phyloP scores from a whole-genome alignment of 2,329 filamentous ascomycete species.

The Fonsecaea monophora region DNA sequence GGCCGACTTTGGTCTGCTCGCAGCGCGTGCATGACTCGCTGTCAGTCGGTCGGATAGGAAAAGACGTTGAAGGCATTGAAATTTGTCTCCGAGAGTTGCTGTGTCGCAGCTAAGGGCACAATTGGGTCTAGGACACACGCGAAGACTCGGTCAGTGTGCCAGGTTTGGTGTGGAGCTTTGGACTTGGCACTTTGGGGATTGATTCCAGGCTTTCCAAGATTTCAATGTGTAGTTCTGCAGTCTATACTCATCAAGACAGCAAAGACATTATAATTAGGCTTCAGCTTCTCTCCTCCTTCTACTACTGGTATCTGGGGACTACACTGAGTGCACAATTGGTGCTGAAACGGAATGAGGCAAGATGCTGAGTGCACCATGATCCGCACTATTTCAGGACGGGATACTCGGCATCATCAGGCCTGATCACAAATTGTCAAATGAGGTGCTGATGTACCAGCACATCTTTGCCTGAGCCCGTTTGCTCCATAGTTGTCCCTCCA shows the following conservation, averaged over 20 bases:
- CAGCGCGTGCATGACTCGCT: neutral
- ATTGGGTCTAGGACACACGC: neutral
- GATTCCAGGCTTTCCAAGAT: neutral
- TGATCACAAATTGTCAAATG: neutral
- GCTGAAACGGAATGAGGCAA: neutral
- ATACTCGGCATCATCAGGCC: neutral
- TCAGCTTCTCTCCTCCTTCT: too few relatives aligned
- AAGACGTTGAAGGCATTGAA: neutral
- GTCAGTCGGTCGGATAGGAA: neutral
- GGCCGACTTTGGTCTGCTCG: neutral
- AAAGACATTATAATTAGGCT: too few relatives aligned
- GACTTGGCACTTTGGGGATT: too few relatives aligned
- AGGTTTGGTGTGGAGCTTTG: too few relatives aligned
- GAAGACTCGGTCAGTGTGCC: too few relatives aligned
- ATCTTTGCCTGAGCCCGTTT: neutral
- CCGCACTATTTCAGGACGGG: neutral
- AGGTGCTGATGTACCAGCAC: neutral
- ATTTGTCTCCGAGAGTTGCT: neutral
- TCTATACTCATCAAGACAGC: too few relatives aligned
- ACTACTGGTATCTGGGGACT: too few relatives aligned
- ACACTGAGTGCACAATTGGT: neutral
- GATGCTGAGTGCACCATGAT: neutral
- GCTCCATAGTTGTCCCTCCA: neutral
- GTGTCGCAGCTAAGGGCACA: neutral
- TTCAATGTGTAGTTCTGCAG: neutral